Base-by-base conservation (phyloP, 306 rosid genomes). In the Gynostemma pentaphyllum region DNA sequence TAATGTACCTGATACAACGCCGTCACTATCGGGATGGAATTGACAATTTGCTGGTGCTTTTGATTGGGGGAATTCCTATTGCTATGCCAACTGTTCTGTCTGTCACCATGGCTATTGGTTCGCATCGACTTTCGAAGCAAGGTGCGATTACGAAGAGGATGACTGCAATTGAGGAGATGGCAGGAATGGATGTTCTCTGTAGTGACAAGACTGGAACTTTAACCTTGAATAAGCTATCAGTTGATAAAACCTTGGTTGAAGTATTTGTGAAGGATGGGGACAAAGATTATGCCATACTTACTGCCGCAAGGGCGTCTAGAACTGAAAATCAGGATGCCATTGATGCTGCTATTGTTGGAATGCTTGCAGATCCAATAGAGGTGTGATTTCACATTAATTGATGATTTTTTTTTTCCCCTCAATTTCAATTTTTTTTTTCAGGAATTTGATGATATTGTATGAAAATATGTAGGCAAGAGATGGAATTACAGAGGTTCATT, bases 101-200 rank as follows among this genome's bases (percentile, higher is more conserved):
- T 60, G 99, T 94, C 71, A 94, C 99, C 22, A 94, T 94, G 99
- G 99, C 99, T 71, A 94, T 94, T 74, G 99, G 99, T 62, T 94
- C 99, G 57, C 99, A 94, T 69, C 83, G 99, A 72, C 99, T 94
- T 9, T 84, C 99, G 40, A 90, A 94, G 68, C 99, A 94, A 79
- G 99, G 99, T 50, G 99, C 99, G 37, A 94, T 94, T 24, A 94
- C 99, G 68, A 94, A 94, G 55, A 62, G 99, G 56, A 94, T 94
- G 99, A 94, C 99, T 18, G 99, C 99, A 53, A 94, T 94, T 70
- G 99, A 94, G 77, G 99, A 94, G 85, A 94, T 94, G 99, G 99
- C 99, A 26, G 99, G 99, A 60, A 94, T 94, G 99, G 97, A 94
- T 64, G 99, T 94, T 28, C 89, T 94, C 36, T 94, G 99, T 77